A percentile compares a stretch with the other conserved stretches of the same genome.
phyloP scores from a whole-genome alignment of 176 grass and related monocot species.

The Alloteropsis semialata region DNA sequence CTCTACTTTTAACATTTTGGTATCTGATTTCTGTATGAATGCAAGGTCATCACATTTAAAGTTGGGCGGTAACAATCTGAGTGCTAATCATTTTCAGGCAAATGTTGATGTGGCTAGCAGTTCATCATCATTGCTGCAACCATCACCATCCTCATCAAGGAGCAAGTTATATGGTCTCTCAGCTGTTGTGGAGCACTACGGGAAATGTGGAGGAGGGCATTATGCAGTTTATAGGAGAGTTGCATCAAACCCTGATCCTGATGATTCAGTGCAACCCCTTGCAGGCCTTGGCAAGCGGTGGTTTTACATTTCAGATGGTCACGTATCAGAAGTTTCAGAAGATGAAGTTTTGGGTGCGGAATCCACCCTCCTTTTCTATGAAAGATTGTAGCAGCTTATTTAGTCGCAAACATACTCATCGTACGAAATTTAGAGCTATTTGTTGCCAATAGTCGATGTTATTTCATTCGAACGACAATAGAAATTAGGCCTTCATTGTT shows the following conservation, averaged over 20 bases:
- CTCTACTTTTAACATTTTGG: not conserved
- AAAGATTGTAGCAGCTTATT: conserved; percentile 44
- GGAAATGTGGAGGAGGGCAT: conserved; percentile 73
- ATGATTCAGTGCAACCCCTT: conserved; percentile 26
- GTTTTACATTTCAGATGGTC: conserved; percentile 80
- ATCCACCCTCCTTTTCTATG: conserved; percentile 86
- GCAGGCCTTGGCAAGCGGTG: conserved; percentile 32
- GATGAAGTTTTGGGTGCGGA: conserved; percentile 65
- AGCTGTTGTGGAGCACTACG: conserved; percentile 85
- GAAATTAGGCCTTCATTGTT: not conserved
- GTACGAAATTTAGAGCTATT: not conserved
- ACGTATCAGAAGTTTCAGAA: conserved; percentile 62
- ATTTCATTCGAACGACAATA: not conserved
- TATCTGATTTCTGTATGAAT: not conserved
- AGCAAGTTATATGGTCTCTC: conserved; percentile 55
- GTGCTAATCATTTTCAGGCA: not conserved
- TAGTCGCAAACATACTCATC: conserved; percentile 1
- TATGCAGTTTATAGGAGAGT: conserved; percentile 79
- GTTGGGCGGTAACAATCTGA: not conserved
- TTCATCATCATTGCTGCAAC: not conserved
- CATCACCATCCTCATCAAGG: not conserved
- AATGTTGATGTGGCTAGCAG: conserved; percentile 19
- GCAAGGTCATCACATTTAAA: not conserved
- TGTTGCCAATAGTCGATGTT: not conserved
- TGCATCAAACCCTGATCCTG: conserved; percentile 12